These are phyloP conservation scores for Larix kaempferi DNA, from an alignment of 75 land plant species.

Conservation along the genomic window DNA sequence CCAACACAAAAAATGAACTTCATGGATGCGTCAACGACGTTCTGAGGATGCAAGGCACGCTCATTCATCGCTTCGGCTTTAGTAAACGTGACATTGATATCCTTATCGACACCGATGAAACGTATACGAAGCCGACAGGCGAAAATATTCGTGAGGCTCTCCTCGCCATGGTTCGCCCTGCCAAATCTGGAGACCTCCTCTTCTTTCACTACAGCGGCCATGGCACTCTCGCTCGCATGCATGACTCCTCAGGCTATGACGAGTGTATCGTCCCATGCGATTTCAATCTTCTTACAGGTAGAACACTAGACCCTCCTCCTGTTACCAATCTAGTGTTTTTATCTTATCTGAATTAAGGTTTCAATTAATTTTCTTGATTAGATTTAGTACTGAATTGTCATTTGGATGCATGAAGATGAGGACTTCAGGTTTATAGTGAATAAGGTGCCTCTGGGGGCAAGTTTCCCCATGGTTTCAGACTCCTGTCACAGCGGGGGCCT, in stretches of 20 bases:
- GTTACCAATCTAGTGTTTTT: too few species aligned
- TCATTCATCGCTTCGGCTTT: slow-evolving; percentile 53
- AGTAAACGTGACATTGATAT: slow-evolving; percentile 30
- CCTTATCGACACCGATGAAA: slow-evolving; percentile 52
- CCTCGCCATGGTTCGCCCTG: slow-evolving; percentile 27
- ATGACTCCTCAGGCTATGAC: slow-evolving; percentile 21
- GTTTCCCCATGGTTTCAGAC: slow-evolving; percentile 79
- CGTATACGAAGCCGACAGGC: slow-evolving; percentile 54
- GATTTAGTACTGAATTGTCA: too few species aligned
- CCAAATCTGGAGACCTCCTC: slow-evolving; percentile 61
- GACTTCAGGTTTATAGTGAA: slow-evolving; percentile 70
- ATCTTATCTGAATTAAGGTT: too few species aligned
- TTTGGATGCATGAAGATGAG: slow-evolving; percentile 52
- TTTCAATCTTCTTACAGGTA: slow-evolving; percentile 74
- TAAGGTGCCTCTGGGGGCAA: slow-evolving; percentile 50
- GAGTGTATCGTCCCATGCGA: slow-evolving; percentile 89
- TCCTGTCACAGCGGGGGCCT: slow-evolving; percentile 88
- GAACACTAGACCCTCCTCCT: too few species aligned
- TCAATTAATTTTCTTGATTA: too few species aligned
- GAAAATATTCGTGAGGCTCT: slow-evolving; percentile 56
- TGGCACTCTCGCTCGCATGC: slow-evolving; percentile 43
- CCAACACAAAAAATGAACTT: slow-evolving; percentile 50
- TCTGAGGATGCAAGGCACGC: slow-evolving; percentile 37
- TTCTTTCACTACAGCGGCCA: slow-evolving; percentile 91
- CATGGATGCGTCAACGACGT: slow-evolving; percentile 88